Base-by-base conservation (phyloP, 75 land plant genomes). In the Chamaecyparis obtusa region DNA sequence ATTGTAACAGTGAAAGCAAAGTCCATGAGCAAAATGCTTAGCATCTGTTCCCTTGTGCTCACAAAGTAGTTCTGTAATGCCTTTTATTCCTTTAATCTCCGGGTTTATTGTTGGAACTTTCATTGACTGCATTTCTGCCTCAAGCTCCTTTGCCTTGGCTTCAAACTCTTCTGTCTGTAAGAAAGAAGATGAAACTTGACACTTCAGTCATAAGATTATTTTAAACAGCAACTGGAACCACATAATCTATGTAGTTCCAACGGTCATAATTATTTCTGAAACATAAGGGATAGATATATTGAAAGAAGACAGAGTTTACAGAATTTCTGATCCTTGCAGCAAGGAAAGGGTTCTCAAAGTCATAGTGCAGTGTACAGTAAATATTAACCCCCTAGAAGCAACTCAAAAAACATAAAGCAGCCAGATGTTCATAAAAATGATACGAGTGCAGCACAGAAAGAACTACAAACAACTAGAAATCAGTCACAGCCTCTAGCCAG, bases 1-100 rank as follows among this genome's bases (percentile, higher is more conserved):
- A 44, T 91, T 93, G 86, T 95, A 95, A 89, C 99, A 98, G 41
- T 39, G 76, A 84, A 75, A 72, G 85, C 99, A 98, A 39, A 98
- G 95, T 24, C 99, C 97, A 92, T 93, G 93, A n/a, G 96, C 94
- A 94, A 91, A 95, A 90, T 89, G 93, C 72, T 90, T 49, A 27
- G 80, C 87, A 2, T 92, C 94, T 75, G 49, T 81, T 46, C 88
- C 93, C 84, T 94, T 95, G 85, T 98, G 99, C 88, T 92, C 87
- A 87, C 99, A 98, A 76, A 98, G 92, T 51, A 98, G 78, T 75
- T 93, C 97, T 64, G 80, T 77, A 14, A 30, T 87, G 19, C 86
- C 87, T 67, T 90, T 85, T 46, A 83, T 80, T 85, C 83, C 83
- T 81, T 89, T 89, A 77, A 84, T 17, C 75, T 56, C 90, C 39